phyloP scores from a whole-genome alignment of 352 stramenopile genomes.

The Pythium angustatum region DNA sequence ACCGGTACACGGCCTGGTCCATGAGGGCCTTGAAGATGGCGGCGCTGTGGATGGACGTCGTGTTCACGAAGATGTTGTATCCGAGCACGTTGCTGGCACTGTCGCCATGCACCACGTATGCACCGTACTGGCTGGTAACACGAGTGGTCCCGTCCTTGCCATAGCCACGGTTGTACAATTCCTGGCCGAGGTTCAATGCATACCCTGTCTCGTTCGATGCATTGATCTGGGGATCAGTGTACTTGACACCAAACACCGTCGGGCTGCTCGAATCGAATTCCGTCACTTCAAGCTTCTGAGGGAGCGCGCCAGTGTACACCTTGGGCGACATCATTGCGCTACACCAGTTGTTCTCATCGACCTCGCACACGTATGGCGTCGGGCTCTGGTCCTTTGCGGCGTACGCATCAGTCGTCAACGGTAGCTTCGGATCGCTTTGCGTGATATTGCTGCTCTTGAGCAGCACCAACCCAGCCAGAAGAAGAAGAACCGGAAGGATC shows the following conservation, averaged over 20 bases:
- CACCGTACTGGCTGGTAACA: conserved; percentile 34
- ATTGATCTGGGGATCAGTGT: conserved; percentile 50
- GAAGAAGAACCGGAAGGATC: conserved; percentile 51
- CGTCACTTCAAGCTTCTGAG: conserved; percentile 28
- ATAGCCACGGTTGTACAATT: conserved; percentile 35
- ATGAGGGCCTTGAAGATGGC: conserved; percentile 33
- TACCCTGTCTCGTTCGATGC: conserved; percentile 48
- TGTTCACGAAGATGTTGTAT: conserved; percentile 46
- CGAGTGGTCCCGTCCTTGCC: conserved; percentile 2
- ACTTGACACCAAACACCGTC: conserved; percentile 57
- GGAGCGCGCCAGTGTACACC: conserved; percentile 38
- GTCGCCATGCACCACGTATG: conserved; percentile 30
- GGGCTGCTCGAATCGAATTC: conserved; percentile 39
- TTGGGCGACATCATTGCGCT: conserved; percentile 34
- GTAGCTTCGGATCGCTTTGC: conserved; percentile 43
- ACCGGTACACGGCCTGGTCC: conserved; percentile 36
- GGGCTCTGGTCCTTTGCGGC: conserved; percentile 31
- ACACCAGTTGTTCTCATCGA: conserved; percentile 39
- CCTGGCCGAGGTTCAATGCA: conserved; percentile 43
- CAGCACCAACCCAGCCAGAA: conserved; percentile 53
- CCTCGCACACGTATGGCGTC: conserved; percentile 49
- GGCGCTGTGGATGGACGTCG: conserved; percentile 28
- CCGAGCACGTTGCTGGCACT: conserved; percentile 15
- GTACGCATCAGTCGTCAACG: conserved; percentile 26
- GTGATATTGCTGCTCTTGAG: conserved; percentile 42